A percentile compares a stretch with the other conserved stretches of the same genome.
These are phyloP conservation scores for Metarhizium brunneum DNA, from an alignment of 2,329 filamentous ascomycete genomes.

Conservation along the genomic window DNA sequence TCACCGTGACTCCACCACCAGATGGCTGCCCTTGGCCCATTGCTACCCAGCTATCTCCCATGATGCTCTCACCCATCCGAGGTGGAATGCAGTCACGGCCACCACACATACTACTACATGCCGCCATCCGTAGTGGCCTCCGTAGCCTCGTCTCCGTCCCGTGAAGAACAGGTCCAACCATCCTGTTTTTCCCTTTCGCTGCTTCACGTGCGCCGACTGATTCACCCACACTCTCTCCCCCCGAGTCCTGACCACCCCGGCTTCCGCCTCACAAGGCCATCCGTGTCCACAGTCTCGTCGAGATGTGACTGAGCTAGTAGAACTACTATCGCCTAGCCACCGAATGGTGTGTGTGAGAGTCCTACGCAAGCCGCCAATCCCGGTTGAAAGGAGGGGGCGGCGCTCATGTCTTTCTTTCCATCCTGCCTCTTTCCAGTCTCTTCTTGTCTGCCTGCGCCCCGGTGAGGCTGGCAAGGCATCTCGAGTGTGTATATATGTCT, in stretches of 20 bases:
- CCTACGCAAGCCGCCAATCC: background rate
- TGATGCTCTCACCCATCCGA: background rate
- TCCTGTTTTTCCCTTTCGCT: background rate
- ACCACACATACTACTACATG: background rate
- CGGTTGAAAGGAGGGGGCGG: background rate
- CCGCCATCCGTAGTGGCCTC: background rate
- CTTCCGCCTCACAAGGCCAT: constrained; percentile 2
- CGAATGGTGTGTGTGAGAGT: background rate
- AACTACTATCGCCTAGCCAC: background rate
- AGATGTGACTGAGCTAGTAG: constrained; percentile 1
- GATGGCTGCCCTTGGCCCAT: background rate
- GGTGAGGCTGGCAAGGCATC: background rate
- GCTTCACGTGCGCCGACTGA: constrained; percentile 7
- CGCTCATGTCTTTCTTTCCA: background rate
- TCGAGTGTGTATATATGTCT: constrained; percentile 1
- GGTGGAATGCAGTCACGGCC: background rate
- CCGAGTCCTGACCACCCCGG: background rate
- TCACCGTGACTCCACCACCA: background rate
- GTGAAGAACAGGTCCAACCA: background rate
- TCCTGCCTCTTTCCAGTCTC: no score
- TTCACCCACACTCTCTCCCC: background rate
- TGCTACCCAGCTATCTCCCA: background rate
- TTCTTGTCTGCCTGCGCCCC: background rate
- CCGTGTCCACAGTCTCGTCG: background rate
- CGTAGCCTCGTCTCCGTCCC: background rate